phyloP scores from a whole-genome alignment of 176 grass and related monocot species.

The Carex pumila region DNA sequence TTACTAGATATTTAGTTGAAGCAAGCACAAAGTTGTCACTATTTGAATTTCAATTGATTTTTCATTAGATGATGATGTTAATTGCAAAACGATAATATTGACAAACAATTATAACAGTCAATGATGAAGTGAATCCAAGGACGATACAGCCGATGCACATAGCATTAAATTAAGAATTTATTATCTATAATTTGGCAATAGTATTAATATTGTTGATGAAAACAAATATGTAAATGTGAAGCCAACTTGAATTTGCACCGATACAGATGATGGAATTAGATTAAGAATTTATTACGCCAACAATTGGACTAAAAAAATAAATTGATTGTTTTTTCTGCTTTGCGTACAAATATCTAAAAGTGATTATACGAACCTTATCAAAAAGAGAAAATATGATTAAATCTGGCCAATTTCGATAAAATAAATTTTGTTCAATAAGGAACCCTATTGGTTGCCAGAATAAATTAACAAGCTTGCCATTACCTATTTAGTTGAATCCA shows the following conservation, averaged over 20 bases:
- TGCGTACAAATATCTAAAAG: background rate
- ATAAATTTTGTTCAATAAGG: background rate
- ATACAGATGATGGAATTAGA: background rate
- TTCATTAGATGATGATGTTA: background rate
- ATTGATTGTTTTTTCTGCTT: background rate
- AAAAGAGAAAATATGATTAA: background rate
- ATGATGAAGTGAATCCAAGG: background rate
- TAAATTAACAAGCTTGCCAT: background rate
- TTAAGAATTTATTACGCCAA: background rate
- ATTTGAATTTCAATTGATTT: background rate
- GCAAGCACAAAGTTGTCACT: background rate
- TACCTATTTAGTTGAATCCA: background rate
- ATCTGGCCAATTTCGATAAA: background rate
- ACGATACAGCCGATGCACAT: background rate
- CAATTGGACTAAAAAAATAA: background rate
- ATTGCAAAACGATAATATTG: background rate
- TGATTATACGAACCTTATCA: background rate
- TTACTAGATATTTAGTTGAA: background rate
- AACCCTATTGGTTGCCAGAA: background rate
- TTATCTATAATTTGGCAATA: background rate
- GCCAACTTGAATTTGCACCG: background rate
- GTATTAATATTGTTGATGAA: background rate
- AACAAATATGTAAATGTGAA: background rate
- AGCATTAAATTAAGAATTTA: conserved; percentile 8
- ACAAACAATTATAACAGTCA: background rate